These are phyloP conservation scores for Ascochyta koolunga DNA, from an alignment of 2,329 filamentous ascomycete species.

Conservation along the genomic window DNA sequence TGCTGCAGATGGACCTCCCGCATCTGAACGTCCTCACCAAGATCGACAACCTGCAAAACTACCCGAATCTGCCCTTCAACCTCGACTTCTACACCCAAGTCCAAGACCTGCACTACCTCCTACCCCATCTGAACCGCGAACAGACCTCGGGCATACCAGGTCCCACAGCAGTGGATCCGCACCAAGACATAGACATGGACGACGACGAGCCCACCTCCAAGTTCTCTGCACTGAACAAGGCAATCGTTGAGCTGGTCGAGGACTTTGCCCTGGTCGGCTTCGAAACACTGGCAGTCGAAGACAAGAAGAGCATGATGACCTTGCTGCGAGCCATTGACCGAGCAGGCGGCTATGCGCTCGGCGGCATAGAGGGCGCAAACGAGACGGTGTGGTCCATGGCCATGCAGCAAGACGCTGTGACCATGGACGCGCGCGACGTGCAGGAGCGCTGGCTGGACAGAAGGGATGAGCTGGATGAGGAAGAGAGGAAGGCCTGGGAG, in stretches of 20 bases:
- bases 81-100: slow-evolving; percentile 98
- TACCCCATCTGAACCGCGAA: slow-evolving; percentile 81
- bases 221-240: slow-evolving; percentile 83
- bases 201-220: slow-evolving; percentile 58
- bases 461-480: slow-evolving; percentile 84
- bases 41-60: slow-evolving; percentile 89
- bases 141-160: slow-evolving; percentile 52
- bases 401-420: slow-evolving; percentile 73
- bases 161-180: slow-evolving; percentile 23
- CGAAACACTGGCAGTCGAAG: slow-evolving; percentile 92
- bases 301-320: slow-evolving; percentile 96
- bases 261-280: slow-evolving; percentile 90
- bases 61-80: slow-evolving; percentile 89
- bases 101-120: slow-evolving; percentile 84
- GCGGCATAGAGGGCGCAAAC: slow-evolving; percentile 86
- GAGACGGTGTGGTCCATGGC: slow-evolving; percentile 97
- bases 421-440: slow-evolving; percentile 84
- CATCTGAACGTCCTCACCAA: slow-evolving; percentile 97
- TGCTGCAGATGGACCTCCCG: slow-evolving; percentile 97
- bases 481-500: slow-evolving; percentile 76
- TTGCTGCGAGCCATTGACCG: slow-evolving; percentile 88
- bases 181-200: slow-evolving; percentile 51
- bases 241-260: slow-evolving; percentile 84
- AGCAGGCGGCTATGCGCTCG: slow-evolving; percentile 92
- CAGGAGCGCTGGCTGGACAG: slow-evolving; percentile 96